Base-by-base conservation (phyloP, 345 rosid species). In the Combretum micranthum region DNA sequence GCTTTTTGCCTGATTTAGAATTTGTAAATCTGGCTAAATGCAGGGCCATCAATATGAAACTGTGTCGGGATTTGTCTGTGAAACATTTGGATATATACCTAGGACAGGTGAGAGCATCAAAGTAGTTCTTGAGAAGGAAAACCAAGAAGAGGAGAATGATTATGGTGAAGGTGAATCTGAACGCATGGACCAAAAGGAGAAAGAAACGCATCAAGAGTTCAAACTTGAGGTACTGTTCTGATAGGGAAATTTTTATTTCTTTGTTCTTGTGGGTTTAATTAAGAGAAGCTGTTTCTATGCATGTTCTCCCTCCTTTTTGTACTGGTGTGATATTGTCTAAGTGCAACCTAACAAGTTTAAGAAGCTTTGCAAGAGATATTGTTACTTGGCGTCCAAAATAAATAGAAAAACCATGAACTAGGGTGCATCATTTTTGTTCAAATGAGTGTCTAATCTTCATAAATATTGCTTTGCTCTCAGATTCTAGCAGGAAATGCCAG, bases 21-120 rank as follows among this genome's bases (percentile, higher is more conserved):
- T 22, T 55, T 21, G 26, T 16, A 17, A 47, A 32, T 26, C 50
- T 65, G 17, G n/a, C 57, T 48, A 54, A 62, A 43, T 57, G 60
- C 83, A 93, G 99, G 99, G 77, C 52, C 92, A 85, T 78, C 99
- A 90, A 69, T 93, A 90, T 15, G 97, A 93, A 86, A 89, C 99
- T 18, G 99, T 89, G 19, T 93, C 99, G 12, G 99, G 97, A 55
- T 93, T 85, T 68, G 74, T 93, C 59, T 89, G 99, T 3, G 99
- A 93, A 69, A 92, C 88, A 69, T 93, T 93, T 79, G 99, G 99
- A 61, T 93, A 87, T 64, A 93, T 93, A 57, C 99, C 97, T 46
- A 80, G 86, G 83, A 93, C 96, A 19, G 97, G 99, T 32, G 99
- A 93, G 74, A 83, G 81, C 55, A 70, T 93, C 59, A 85, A 76